Percentiles rank a stretch among this genome's conserved stretches.
Conservation (phyloP, 2,329 filamentous ascomycete genomes). For the Trematosphaeria pertusa region DNA sequence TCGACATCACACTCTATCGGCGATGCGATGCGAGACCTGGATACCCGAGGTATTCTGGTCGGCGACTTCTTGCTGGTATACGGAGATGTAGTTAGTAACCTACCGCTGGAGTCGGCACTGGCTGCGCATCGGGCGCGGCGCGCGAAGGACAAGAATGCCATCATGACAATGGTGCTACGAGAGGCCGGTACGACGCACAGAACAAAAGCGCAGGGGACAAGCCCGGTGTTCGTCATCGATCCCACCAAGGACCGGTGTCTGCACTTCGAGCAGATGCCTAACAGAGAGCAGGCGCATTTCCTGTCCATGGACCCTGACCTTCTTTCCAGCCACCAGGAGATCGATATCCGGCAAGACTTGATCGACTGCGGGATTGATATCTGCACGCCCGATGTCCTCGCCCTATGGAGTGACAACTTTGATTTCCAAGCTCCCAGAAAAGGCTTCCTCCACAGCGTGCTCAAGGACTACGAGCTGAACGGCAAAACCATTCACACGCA, state of each 20-base stretch:
- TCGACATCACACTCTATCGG: conserved; percentile 87
- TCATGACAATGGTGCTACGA: conserved; percentile 94
- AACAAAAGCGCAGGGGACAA: conserved; percentile 76
- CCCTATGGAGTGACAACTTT: conserved; percentile 96
- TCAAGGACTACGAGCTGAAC: conserved; percentile 97
- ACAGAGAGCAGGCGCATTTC: conserved; percentile 68
- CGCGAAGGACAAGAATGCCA: conserved; percentile 86
- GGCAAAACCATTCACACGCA: conserved; percentile 96
- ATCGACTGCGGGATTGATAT: conserved; percentile 97
- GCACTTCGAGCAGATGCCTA: conserved; percentile 91
- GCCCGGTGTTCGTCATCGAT: conserved; percentile 87
- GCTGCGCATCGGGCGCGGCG: conserved; percentile 81
- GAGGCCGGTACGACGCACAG: conserved; percentile 77
- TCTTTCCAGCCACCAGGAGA: conserved; percentile 74
- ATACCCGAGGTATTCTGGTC: conserved; percentile 82
- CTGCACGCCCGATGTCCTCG: conserved; percentile 93
- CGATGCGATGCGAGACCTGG: conserved; percentile 92
- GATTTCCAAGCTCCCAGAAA: conserved; percentile 90
- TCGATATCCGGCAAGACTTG: conserved; percentile 85
- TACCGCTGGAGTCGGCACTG: conserved; percentile 81
- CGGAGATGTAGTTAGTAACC: conserved; percentile 89
- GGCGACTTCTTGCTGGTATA: conserved; percentile 93
- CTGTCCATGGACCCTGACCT: conserved; percentile 79
- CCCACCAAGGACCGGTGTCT: conserved; percentile 80
- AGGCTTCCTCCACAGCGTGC: conserved; percentile 87